phyloP scores from a whole-genome alignment of 208 protist genomes.

The Leishmania gerbilli region DNA sequence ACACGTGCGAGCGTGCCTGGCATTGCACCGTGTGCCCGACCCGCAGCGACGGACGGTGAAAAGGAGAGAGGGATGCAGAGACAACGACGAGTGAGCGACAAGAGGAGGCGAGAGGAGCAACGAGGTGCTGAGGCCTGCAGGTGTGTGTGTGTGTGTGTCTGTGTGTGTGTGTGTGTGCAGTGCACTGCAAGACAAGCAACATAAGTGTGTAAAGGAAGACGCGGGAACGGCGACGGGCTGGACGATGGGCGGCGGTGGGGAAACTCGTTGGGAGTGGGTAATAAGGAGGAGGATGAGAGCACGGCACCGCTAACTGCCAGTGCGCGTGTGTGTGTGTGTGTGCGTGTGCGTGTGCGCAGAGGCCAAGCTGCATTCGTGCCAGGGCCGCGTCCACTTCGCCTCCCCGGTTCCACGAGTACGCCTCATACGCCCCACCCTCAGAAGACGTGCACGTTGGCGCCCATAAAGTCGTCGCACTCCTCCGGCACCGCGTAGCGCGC shows the following conservation, averaged over 20 bases:
- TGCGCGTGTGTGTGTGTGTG: background rate
- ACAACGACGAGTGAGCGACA: background rate
- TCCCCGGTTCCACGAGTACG: background rate
- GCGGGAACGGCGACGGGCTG: background rate
- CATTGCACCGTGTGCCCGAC: background rate
- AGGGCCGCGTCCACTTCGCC: background rate
- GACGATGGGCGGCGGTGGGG: background rate
- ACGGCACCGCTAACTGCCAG: background rate
- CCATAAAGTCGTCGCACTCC: slow-evolving; percentile 49
- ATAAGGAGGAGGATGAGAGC: background rate
- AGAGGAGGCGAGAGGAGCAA: background rate
- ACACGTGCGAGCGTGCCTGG: background rate
- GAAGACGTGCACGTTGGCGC: slow-evolving; percentile 21
- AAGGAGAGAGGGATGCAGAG: background rate
- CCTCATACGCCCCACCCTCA: background rate
- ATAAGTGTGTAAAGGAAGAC: background rate
- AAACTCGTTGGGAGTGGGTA: background rate
- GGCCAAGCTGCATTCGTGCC: background rate
- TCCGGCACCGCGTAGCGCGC: slow-evolving; percentile 49
- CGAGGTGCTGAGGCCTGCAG: background rate
- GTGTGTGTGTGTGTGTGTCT: background rate
- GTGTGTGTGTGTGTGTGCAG: too few species aligned
- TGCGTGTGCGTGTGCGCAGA: background rate
- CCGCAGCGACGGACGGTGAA: background rate
- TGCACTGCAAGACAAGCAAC: too few species aligned